A percentile compares a stretch with the other conserved stretches of the same genome.
Evolutionary conservation across 1,284 basidiomycete species (phyloP).

Genomic region (Ustilago sp.): DNA sequence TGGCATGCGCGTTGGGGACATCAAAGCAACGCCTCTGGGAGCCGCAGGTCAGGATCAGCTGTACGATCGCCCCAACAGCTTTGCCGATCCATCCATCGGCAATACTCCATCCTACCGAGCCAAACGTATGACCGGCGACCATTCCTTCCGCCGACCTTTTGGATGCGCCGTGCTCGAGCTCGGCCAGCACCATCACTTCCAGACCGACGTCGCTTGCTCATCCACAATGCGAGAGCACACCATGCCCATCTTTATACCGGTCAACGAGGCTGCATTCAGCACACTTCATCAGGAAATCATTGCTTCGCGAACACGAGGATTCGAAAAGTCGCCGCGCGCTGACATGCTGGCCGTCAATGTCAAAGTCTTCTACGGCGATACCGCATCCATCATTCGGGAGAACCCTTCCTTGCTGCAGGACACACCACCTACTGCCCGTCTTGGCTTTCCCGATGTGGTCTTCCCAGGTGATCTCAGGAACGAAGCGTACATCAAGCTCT

Average conservation of each 20-base stretch:
- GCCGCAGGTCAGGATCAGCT: conserved; percentile 45
- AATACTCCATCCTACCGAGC: conserved; percentile 46
- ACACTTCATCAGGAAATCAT: conserved; percentile 96
- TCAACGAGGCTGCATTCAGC: conserved; percentile 85
- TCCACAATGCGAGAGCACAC: conserved; percentile 75
- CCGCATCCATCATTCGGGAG: conserved; percentile 80
- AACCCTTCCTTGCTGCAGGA: conserved; percentile 88
- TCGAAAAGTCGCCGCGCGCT: conserved; percentile 86
- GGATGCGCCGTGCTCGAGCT: conserved; percentile 93
- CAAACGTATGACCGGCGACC: conserved; percentile 55
- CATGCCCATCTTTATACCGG: conserved; percentile 88
- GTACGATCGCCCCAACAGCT: conserved; percentile 25
- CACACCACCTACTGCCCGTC: conserved; percentile 82
- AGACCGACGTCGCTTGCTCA: conserved; percentile 72
- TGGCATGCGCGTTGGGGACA: conserved; percentile 77
- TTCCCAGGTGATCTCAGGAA: conserved; percentile 92
- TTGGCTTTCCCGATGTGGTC: conserved; percentile 97
- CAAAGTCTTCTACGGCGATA: conserved; percentile 87
- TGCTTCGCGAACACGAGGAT: conserved; percentile 81
- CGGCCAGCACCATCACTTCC: conserved; percentile 75
- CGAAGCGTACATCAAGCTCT: conserved; percentile 84
- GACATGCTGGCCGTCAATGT: conserved; percentile 88
- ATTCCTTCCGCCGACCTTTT: conserved; percentile 82
- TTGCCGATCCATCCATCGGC: conserved; percentile 41
- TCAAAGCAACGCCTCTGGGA: conserved; percentile 65